Conservation (phyloP, 257 asterid genomes). For the Phtheirospermum japonicum region DNA sequence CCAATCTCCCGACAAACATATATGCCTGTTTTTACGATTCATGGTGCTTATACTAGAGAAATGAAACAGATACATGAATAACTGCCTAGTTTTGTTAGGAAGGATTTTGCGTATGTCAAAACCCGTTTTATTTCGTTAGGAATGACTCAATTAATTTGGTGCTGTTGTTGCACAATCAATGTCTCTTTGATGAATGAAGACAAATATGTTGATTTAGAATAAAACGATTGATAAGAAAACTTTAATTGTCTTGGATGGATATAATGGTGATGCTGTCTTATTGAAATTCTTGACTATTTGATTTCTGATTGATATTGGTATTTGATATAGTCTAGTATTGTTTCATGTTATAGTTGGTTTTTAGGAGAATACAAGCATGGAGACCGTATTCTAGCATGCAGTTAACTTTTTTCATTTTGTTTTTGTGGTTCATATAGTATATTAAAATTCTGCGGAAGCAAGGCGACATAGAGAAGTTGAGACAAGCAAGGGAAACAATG, state of each 20-base stretch:
- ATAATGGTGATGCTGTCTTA: too few relatives aligned
- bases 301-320: neutral
- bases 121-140: neutral
- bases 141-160: neutral
- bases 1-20: constrained; percentile 1
- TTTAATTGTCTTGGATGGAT: neutral
- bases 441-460: constrained; percentile 76
- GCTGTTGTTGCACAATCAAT: neutral
- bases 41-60: neutral
- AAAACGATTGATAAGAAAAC: neutral
- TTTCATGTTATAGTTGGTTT: neutral
- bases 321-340: neutral
- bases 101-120: neutral
- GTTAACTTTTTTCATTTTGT: neutral
- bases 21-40: constrained; percentile 1
- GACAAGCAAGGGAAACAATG: constrained; percentile 91
- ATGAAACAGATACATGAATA: neutral
- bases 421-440: constrained; percentile 45
- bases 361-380: neutral
- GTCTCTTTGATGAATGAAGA: too few relatives aligned
- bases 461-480: constrained; percentile 80
- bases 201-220: neutral
- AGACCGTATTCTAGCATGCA: neutral
- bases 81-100: neutral
- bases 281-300: too few relatives aligned